Evolutionary conservation across 1,284 basidiomycete species (phyloP).

Genomic region (Heterobasidion irregulare): DNA sequence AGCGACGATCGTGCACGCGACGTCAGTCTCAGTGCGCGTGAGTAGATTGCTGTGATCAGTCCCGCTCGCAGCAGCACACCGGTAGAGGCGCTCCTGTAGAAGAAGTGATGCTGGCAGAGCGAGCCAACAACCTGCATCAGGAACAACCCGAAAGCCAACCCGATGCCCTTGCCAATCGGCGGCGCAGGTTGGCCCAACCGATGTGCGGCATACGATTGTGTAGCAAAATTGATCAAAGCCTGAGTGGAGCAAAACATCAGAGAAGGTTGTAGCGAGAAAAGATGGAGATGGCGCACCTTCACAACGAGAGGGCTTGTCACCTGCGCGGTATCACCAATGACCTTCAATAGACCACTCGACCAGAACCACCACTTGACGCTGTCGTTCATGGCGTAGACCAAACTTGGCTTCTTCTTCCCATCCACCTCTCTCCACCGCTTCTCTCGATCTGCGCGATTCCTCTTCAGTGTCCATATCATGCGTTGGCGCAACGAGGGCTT

Average conservation of each 20-base stretch:
- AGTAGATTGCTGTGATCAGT: slow-evolving; percentile 85
- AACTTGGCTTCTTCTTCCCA: slow-evolving; percentile 61
- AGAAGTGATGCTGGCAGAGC: slow-evolving; percentile 73
- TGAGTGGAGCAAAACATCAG: slow-evolving; percentile 14
- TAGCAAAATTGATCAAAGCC: slow-evolving; percentile 74
- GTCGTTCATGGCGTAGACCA: slow-evolving; percentile 74
- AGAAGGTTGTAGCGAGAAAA: background rate
- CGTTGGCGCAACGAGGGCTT: slow-evolving; percentile 39
- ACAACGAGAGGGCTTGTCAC: slow-evolving; percentile 77
- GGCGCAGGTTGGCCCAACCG: slow-evolving; percentile 38
- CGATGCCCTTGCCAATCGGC: slow-evolving; percentile 64
- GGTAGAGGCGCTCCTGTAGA: slow-evolving; percentile 62
- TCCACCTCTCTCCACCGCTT: slow-evolving; percentile 55
- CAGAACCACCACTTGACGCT: slow-evolving; percentile 81
- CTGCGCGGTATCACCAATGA: slow-evolving; percentile 64
- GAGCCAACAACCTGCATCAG: slow-evolving; percentile 64
- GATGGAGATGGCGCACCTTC: slow-evolving; percentile 31
- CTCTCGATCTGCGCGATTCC: slow-evolving; percentile 46
- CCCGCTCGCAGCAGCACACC: slow-evolving; percentile 83
- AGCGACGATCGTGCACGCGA: slow-evolving; percentile 78
- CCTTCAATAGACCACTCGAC: slow-evolving; percentile 71
- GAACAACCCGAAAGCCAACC: slow-evolving; percentile 67
- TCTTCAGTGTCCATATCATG: slow-evolving; percentile 42
- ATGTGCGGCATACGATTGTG: slow-evolving; percentile 54
- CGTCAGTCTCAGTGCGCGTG: slow-evolving; percentile 70